Evolutionary conservation across 2,329 filamentous ascomycete species (phyloP), one percentile per base, ranked within the genome.

Genomic region (Diaporthe sp.): DNA sequence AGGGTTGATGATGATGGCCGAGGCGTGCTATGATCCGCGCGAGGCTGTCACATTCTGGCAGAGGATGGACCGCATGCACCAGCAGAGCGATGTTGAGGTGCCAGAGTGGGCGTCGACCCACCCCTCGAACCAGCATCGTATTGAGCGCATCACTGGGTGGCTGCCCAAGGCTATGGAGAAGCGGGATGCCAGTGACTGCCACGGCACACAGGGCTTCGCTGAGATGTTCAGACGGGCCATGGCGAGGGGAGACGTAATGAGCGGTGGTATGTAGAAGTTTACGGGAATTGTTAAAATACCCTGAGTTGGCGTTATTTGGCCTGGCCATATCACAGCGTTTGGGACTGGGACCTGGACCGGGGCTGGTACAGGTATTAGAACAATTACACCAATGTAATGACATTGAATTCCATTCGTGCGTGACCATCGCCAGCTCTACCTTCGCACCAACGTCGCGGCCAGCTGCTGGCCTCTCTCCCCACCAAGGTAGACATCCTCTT

Each of bases 1-100:
- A 65, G 94, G 94, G 0, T 83, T 96, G 47, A 91, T 96, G 89
- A 94, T 96, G 89, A 96, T 96, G 93, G 91, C 94, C 0, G 91
- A 94, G 84, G 93, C 92, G 37, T 96, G 94, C 84, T 96, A 94
- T 81, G 88, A 95, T 77, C 94, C 94, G 1, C 84, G 88, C 17
- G 90, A 91, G 76, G 94, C 94, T 0, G 86, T 93, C 58, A 86
- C 86, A 0, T 90, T 96, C 76, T 95, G 92, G 92, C 83, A 88
- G 81, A 85, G 92, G 68, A 94, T 95, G 92, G 91, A 93, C 77
- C 81, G 82, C 53, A 81, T 84, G 2, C 84, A 85, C 15, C 44
- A 55, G 34, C 73, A 65, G 55, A 31, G 71, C 37, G 83, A 88
- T 61, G 80, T 81, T 7, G 87, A 89, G 74, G 87, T 90, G 47